These are phyloP conservation scores for Saccharum officinarum DNA, from an alignment of 176 grass and related monocot species.

Conservation along the genomic window DNA sequence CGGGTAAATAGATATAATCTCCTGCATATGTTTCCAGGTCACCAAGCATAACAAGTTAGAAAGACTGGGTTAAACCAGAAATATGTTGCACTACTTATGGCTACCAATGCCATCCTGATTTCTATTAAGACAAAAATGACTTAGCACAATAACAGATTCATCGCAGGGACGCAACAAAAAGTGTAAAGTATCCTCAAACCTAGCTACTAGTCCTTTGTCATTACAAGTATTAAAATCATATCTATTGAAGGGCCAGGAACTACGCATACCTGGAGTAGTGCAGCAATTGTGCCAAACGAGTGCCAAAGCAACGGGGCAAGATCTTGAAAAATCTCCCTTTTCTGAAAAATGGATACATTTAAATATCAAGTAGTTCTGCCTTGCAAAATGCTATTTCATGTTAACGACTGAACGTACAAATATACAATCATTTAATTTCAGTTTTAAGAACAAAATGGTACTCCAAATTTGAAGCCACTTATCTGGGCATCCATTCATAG, in stretches of 20 bases:
- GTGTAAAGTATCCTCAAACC: not conserved
- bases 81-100: conserved; percentile 1
- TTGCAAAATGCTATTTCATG: conserved; percentile 5
- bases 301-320: conserved; percentile 86
- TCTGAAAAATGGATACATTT: conserved; percentile 34
- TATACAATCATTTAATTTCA: not conserved
- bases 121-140: not conserved
- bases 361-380: not conserved
- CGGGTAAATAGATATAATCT: conserved; percentile 95
- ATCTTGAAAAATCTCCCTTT: conserved; percentile 96
- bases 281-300: conserved; percentile 89
- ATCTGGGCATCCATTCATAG: not conserved
- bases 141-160: not conserved
- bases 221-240: conserved; percentile 14
- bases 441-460: not conserved
- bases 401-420: not conserved
- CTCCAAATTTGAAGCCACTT: not conserved
- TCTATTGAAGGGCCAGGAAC: not conserved
- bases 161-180: not conserved
- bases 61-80: conserved; percentile 12
- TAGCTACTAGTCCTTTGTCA: not conserved
- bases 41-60: conserved; percentile 2
- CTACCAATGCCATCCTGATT: not conserved
- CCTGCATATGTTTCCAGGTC: conserved; percentile 53
- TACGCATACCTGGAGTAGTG: conserved; percentile 75